Base-by-base conservation (phyloP, 495 filamentous ascomycete genomes). In the Trichocladium antarcticum region DNA sequence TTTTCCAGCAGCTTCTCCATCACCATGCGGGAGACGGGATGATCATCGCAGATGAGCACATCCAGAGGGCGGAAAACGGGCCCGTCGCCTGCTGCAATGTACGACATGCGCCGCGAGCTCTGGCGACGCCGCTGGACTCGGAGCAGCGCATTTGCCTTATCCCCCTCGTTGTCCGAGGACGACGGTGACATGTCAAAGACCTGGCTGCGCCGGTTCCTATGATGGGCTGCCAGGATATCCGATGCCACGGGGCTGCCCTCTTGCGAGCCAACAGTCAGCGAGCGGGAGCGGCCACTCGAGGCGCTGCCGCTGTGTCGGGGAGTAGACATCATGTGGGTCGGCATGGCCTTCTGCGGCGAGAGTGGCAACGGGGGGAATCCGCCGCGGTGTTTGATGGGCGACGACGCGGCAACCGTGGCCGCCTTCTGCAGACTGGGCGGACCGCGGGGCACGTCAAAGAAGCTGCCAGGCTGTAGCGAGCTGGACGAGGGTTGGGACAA, bases 1-100 rank as follows among this genome's bases (percentile, higher is more conserved):
- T 94, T 97, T 65, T 97, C 93, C 37, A 97, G 79, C 6, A 97
- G 69, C 49, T 89, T 87, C 60, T 97, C 92, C 92, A 97, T 95
- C 19, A 98, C 89, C 65, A 97, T 74, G 38, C 89, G 78, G 14
- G 90, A 95, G n/a, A 97, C 88, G 1, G 93, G 93, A 61, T 97
- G 92, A 63, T 97, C 93, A 68, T 98, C 92, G 64, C 92, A 97
- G 44, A 98, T 89, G 24, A 98, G 75, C 16, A 98, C 84, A 66
- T 98, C 89, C 34, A 98, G 66, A 40, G 92, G 87, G 17, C 93
- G 80, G 66, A 95, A 98, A 31, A 80, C 68, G 11, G 93, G 93
- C 0, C 85, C 84, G 27, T 79, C 74, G 28, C 92, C 60, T 47
- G 48, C 42, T 2, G 79, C 85, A 48, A 97, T 86, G 53, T 90